Percentiles rank a stretch among this genome's conserved stretches.
These are phyloP conservation scores for Pyrenophora graminea DNA, from an alignment of 2,329 filamentous ascomycete genomes.

Conservation along the genomic window DNA sequence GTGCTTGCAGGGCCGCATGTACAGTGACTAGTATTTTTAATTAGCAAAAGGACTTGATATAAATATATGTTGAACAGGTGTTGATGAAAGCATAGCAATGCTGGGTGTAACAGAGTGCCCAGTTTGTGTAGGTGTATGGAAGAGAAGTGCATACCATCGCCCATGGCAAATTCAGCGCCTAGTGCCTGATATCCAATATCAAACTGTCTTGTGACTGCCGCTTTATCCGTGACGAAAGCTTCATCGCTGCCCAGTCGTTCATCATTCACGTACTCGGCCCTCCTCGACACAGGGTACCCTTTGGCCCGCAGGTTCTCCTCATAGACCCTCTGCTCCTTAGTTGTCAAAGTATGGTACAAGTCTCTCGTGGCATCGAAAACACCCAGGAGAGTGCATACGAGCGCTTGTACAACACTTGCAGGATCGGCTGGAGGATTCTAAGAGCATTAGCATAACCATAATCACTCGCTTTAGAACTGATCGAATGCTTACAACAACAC, in stretches of 20 bases:
- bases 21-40: conserved; percentile 28
- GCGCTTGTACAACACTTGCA: conserved; percentile 35
- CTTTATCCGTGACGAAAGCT: conserved; percentile 38
- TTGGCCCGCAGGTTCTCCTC: conserved; percentile 34
- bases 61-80: no score
- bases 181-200: conserved; percentile 37
- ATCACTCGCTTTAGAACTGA: neutral
- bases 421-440: conserved; percentile 34
- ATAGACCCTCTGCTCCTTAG: conserved; percentile 42
- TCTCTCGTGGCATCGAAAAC: conserved; percentile 45
- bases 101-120: neutral
- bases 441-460: conserved; percentile 13
- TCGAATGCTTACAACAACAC: conserved; percentile 28
- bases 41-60: neutral
- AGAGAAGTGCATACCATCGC: conserved; percentile 34
- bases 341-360: conserved; percentile 35
- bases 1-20: conserved; percentile 39
- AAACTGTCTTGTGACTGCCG: conserved; percentile 36
- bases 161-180: conserved; percentile 36
- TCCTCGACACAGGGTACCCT: conserved; percentile 34
- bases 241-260: conserved; percentile 31
- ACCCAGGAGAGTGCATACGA: conserved; percentile 39
- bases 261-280: conserved; percentile 36
- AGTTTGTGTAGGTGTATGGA: neutral
- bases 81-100: no score